phyloP scores from a whole-genome alignment of 176 grass and related monocot genomes.

The Coix lacrymajobi region DNA sequence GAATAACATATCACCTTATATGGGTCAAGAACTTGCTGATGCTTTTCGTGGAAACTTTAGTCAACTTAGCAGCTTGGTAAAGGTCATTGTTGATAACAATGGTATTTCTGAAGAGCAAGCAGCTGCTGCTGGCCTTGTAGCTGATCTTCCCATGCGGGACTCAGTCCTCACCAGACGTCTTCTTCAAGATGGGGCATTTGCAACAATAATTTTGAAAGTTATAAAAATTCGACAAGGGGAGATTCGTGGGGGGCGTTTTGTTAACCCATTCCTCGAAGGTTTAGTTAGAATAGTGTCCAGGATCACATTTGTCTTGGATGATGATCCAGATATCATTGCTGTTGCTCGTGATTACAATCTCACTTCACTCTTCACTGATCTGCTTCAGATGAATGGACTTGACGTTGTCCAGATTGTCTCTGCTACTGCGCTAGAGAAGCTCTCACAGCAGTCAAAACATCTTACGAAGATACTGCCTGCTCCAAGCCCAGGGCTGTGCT shows the following conservation, averaged over 20 bases:
- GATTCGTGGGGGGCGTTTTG: conserved; percentile 75
- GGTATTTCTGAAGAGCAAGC: conserved; percentile 94
- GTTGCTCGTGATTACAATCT: conserved; percentile 77
- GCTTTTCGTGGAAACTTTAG: conserved; percentile 76
- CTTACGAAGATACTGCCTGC: conserved; percentile 54
- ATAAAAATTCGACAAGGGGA: conserved; percentile 65
- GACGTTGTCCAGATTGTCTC: conserved; percentile 76
- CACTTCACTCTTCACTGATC: conserved; percentile 75
- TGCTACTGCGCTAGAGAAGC: conserved; percentile 66
- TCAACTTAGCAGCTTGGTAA: conserved; percentile 78
- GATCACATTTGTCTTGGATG: conserved; percentile 74
- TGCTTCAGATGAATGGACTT: conserved; percentile 92
- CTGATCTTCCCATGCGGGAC: conserved; percentile 73
- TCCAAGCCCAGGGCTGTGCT: conserved; percentile 54
- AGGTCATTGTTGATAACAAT: conserved; percentile 76
- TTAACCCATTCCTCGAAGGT: conserved; percentile 86
- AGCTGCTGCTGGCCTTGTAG: conserved; percentile 75
- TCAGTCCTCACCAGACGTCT: conserved; percentile 67
- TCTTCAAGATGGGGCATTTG: conserved; percentile 77
- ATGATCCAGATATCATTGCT: conserved; percentile 44
- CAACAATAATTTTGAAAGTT: conserved; percentile 63
- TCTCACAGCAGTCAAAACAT: conserved; percentile 75
- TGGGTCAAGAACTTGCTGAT: conserved; percentile 85
- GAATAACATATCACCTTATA: conserved; percentile 69
- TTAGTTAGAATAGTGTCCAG: conserved; percentile 71